Conservation (phyloP, 352 stramenopile species). For the Phytopythium vexans region DNA sequence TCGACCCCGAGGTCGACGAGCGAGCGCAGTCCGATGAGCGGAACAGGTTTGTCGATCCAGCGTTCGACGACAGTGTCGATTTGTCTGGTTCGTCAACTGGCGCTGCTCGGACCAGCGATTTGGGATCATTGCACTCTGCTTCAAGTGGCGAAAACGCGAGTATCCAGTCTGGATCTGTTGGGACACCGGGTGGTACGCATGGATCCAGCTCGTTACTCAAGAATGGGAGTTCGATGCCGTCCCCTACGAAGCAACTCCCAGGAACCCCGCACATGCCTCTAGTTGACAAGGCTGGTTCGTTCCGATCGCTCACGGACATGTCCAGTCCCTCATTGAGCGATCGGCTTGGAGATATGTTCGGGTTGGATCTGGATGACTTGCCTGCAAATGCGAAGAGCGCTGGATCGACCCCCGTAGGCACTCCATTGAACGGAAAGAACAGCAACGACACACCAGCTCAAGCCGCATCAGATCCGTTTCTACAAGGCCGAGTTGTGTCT, state of each 20-base stretch:
- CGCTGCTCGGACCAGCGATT: slow-evolving; percentile 1
- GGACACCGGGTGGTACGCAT: no score
- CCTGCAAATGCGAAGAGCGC: neutral
- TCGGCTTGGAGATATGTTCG: slow-evolving; percentile 30
- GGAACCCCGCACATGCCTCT: no score
- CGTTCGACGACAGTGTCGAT: slow-evolving; percentile 20
- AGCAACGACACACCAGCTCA: slow-evolving; percentile 4
- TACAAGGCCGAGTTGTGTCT: slow-evolving; percentile 57
- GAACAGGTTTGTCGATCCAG: slow-evolving; percentile 71
- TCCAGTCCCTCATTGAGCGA: slow-evolving; percentile 17
- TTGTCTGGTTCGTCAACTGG: slow-evolving; percentile 3
- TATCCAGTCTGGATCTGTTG: no score
- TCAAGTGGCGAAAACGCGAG: no score
- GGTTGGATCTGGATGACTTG: slow-evolving; percentile 20
- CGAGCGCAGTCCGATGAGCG: slow-evolving; percentile 54
- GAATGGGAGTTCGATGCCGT: no score
- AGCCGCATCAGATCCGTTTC: slow-evolving; percentile 22
- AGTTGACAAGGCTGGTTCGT: slow-evolving; percentile 7
- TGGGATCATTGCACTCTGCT: slow-evolving; percentile 3
- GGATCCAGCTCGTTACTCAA: no score
- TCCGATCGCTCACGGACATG: slow-evolving; percentile 22
- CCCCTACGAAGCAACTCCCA: no score
- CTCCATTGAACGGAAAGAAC: slow-evolving; percentile 2
- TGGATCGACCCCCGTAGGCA: neutral
- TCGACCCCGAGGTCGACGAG: slow-evolving; percentile 52